Percentiles rank a stretch among this genome's conserved stretches.
Conservation (phyloP, 2,329 filamentous ascomycete genomes). For the Cephalotrichum gorgonifer region DNA sequence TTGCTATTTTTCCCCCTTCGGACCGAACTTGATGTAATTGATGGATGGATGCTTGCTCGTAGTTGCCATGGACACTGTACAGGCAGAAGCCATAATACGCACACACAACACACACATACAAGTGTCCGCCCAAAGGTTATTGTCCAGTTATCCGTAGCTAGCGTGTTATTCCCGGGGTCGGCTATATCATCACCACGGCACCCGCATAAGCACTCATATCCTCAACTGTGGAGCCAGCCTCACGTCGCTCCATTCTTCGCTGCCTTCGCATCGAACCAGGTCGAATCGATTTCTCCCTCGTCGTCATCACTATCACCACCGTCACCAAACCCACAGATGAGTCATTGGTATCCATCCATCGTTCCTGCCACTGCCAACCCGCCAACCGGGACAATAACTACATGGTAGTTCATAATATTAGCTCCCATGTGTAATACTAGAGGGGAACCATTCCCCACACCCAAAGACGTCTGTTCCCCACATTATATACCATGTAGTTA, state of each 20-base stretch:
- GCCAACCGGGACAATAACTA: too few relatives aligned
- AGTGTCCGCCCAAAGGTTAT: neutral
- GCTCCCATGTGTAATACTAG: too few relatives aligned
- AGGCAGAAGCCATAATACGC: neutral
- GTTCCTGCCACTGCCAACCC: too few relatives aligned
- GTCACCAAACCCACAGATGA: too few relatives aligned
- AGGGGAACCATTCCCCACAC: too few relatives aligned
- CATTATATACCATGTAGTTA: too few relatives aligned
- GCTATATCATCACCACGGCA: constrained; percentile 4
- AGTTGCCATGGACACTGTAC: neutral
- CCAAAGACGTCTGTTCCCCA: too few relatives aligned
- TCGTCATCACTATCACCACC: too few relatives aligned
- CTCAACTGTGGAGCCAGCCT: neutral
- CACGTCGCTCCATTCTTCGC: neutral
- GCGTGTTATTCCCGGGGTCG: neutral
- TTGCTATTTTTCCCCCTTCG: neutral
- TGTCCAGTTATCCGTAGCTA: neutral
- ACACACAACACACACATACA: neutral
- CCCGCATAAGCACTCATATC: neutral
- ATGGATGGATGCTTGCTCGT: neutral
- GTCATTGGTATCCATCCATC: too few relatives aligned
- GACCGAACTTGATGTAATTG: neutral
- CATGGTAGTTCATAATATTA: too few relatives aligned
- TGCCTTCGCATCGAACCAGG: too few relatives aligned
- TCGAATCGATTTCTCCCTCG: neutral